Evolutionary conservation across 2,329 filamentous ascomycete species (phyloP), one percentile per base, ranked within the genome.

Genomic region (Epichloe sibirici): DNA sequence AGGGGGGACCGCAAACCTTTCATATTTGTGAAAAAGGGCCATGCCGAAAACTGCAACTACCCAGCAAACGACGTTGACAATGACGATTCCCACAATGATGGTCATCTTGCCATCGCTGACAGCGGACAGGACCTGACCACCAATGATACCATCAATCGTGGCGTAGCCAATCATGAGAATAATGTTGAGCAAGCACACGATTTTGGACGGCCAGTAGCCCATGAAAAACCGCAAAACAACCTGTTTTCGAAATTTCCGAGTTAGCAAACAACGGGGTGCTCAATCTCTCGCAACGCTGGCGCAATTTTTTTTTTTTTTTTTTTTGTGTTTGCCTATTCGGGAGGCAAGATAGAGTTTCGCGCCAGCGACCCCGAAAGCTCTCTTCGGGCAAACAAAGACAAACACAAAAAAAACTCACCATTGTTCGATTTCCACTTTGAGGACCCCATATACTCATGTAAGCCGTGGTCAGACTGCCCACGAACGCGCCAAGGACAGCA

Each of bases 401-500:
- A 17, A 17, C 1, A 17, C 1, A 4, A 15, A 0, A 2, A 35
- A 1, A 15, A 51, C 58, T 51, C 17, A 66, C 84, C 82, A 90
- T 89, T 63, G 90, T 87, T 51, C 87, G 79, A 57, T 90, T 73
- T 4, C 86, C 87, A 58, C 88, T 89, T 8, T 71, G 71, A 3
- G 87, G 83, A 3, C 87, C 86, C 62, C 90, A 88, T 17, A 81
- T 86, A 2, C 83, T 86, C 72, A 90, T 90, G 68, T 84, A 88
- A 62, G 80, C 85, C 15, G 88, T 86, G 0, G 86, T 83, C 48
- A 83, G 62, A 48, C 85, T 76, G n/a, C 83, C 85, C 9, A 91
- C 71, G 4, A 88, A 63, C 60, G 90, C 90, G 71, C 90, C 79
- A 69, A 90, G 87, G 50, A 91, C 66, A 54, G 86, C 83, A 35